These are phyloP conservation scores for Tilletia walkeri DNA, from an alignment of 1,284 basidiomycete species.

Conservation along the genomic window DNA sequence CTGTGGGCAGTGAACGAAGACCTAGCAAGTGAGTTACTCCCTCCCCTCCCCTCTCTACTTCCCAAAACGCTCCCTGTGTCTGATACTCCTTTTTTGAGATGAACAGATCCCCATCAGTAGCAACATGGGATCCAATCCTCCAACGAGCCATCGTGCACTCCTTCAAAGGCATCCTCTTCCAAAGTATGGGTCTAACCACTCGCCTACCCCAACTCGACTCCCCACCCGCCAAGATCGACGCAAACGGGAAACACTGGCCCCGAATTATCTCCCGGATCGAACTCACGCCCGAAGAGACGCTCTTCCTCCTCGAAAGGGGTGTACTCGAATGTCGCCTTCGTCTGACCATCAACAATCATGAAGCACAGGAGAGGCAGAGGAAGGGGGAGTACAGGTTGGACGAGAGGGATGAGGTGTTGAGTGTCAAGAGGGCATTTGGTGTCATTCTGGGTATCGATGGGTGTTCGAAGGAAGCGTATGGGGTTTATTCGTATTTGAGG, in stretches of 20 bases:
- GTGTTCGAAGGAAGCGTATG: conserved; percentile 74
- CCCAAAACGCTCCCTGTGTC: not conserved
- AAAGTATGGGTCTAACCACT: conserved; percentile 38
- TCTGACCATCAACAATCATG: conserved; percentile 65
- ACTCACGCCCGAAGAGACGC: conserved; percentile 85
- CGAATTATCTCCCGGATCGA: conserved; percentile 59
- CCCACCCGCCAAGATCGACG: conserved; percentile 20
- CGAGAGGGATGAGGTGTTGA: conserved; percentile 56
- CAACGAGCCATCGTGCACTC: conserved; percentile 40
- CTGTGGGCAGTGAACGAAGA: conserved; percentile 49
- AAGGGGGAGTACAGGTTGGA: conserved; percentile 21
- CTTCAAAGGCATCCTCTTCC: conserved; percentile 44
- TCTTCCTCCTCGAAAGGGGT: conserved; percentile 88
- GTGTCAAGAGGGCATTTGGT: not conserved
- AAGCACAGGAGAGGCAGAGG: conserved; percentile 49
- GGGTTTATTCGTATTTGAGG: conserved; percentile 87
- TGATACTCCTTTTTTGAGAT: not conserved
- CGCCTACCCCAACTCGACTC: not conserved
- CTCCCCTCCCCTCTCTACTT: not conserved
- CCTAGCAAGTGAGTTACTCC: conserved; percentile 63
- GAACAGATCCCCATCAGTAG: conserved; percentile 31
- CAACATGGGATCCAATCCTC: conserved; percentile 40
- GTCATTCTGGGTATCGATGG: not conserved
- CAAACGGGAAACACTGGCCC: conserved; percentile 16
- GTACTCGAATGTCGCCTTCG: conserved; percentile 20